Base-by-base conservation (phyloP, 2,329 filamentous ascomycete species). In the Alternaria triticina region DNA sequence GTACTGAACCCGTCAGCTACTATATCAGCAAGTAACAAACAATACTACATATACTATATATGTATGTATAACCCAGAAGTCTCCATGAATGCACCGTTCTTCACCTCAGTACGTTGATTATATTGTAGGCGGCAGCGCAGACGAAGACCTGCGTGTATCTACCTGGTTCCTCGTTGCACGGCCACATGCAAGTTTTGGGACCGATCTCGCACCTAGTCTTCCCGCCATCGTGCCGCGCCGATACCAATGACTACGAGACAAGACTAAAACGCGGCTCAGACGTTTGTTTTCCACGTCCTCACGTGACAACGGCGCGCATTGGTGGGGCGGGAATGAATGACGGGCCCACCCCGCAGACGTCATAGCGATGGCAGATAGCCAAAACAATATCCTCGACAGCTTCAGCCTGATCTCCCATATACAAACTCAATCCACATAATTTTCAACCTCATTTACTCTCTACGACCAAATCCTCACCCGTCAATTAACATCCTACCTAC, bases 261-360 rank as follows among this genome's bases (percentile, higher is more conserved):
- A 36, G 36, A 60, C 46, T 65, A 67, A 65, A 55, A 61, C 44
- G 40, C 54, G 40, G 59, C 52, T 28, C 47, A 57, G 40, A 58
- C 13, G 55, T 60, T 57, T 58, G 54, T 51, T 61, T 59, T 61
- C 51, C 62, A 55, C 57, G 56, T 59, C 44, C 51, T 63, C 67
- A 66, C 62, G 60, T 65, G 63, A 64, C 51, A 25, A 40, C 23
- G 50, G 49, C 62, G 40, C 36, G 51, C 46, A 36, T 54, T 55
- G 54, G 64, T 64, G 70, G 71, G 68, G 64, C 59, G 59, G 56
- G 40, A 44, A 67, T 68, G 64, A 68, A 72, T 74, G 70, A 73
- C 65, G 70, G 65, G 56, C 49, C 44, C 62, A 58, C 68, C 74
- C 74, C 74, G 68, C 74, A 68, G 71, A 76, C 74, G 74, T 76